phyloP scores from a whole-genome alignment of 495 filamentous ascomycete species.

The Annulohypoxylon maeteangense region DNA sequence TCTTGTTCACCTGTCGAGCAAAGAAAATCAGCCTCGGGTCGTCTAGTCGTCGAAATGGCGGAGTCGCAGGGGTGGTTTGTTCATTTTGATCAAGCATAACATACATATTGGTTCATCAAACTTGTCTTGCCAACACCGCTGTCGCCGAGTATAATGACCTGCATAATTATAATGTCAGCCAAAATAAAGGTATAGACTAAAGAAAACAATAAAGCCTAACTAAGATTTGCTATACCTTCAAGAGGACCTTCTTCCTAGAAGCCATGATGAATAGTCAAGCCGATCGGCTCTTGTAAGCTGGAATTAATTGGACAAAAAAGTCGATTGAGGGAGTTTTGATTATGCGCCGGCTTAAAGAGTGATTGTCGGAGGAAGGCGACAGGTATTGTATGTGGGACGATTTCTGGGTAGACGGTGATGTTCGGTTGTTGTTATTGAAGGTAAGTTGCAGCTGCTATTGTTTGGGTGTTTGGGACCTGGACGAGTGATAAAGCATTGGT shows the following conservation, averaged over 20 bases:
- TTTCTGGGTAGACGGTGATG: conserved; percentile 3
- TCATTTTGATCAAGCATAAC: conserved; percentile 46
- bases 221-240: conserved; percentile 74
- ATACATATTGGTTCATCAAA: conserved; percentile 99
- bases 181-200: not conserved
- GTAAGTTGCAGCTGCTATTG: conserved; percentile 8
- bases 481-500: conserved; percentile 23
- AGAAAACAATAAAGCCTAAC: not conserved
- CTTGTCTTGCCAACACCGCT: conserved; percentile 99
- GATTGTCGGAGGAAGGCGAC: not conserved
- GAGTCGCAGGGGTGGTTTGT: conserved; percentile 6
- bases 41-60: conserved; percentile 5
- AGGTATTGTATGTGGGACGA: conserved; percentile 4
- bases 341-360: conserved; percentile 4
- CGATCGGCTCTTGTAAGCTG: conserved; percentile 12
- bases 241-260: conserved; percentile 94
- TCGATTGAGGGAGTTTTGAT: not conserved
- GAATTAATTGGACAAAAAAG: not conserved
- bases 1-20: conserved; percentile 90
- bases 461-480: conserved; percentile 27
- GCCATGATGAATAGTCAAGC: conserved; percentile 68
- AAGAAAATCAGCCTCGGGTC: conserved; percentile 18
- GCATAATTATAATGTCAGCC: conserved; percentile 24
- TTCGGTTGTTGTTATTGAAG: conserved; percentile 31
- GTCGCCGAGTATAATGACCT: conserved; percentile 99